Evolutionary conservation across 2,329 filamentous ascomycete genomes (phyloP), one percentile per base, ranked within the genome.

Genomic region (Bretziella fagacearum): DNA sequence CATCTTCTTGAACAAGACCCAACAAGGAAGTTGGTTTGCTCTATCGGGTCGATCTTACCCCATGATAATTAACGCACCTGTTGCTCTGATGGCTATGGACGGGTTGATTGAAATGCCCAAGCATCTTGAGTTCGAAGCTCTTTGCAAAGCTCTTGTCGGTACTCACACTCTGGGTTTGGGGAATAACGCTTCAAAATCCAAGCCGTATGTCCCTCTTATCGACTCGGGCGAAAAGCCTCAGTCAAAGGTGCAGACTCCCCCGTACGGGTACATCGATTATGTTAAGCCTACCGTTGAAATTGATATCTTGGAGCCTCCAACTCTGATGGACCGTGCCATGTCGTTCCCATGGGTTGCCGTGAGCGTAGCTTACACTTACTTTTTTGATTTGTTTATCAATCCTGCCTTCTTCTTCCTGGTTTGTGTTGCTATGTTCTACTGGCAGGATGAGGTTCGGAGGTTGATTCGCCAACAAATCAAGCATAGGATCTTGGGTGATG

Each of bases 21-120:
- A 82, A 48, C 67, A 70, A n/a, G 89, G 87, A 25, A 82, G 83
- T 51, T 96, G 89, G 86, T 98, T 89, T 60, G 91, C 87, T 26
- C 72, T 96, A 63, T 95, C 89, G 1, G 89, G 93, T 49, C 71
- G 70, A 33, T 77, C 77, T 6, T 96, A 95, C 55, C 91, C 91
- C 3, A 71, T 89, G 7, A 84, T 94, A 23, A 80, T 87, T 18
- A 75, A 84, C 46, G 79, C 70, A 0, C 69, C 70, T 0, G 53
- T 58, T 2, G 73, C 65, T 18, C 64, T 62, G 52, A 64, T 68
- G 36, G 64, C 65, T 54, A 62, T 56, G 10, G 57, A 60, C 6
- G 65, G 65, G 23, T 77, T 68, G 61, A 65, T 67, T 58, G 63
- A 73, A n/a, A 57, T 60, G 26, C 58, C 56, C 15, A 51, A 48